Evolutionary conservation across 192 early-diverging fungal genomes (phyloP).

Genomic region (Linnemannia elongata): DNA sequence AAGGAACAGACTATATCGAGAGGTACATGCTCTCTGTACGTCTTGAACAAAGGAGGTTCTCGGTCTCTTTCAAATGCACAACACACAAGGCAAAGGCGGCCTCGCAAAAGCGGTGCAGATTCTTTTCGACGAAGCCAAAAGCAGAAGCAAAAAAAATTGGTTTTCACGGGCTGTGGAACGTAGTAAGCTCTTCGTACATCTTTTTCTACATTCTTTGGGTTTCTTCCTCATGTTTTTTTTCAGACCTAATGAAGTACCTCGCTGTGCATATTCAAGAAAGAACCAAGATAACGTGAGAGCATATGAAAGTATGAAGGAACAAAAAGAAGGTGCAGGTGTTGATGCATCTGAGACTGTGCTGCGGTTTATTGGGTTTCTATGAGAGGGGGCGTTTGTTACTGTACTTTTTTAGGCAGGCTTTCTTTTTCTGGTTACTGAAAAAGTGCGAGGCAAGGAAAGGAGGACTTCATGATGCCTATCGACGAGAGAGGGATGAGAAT

Average conservation of each 20-base stretch:
- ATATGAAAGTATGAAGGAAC: neutral
- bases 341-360: no score
- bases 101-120: neutral
- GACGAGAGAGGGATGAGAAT: no score
- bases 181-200: neutral
- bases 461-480: no score
- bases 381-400: no score
- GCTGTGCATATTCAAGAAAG: neutral
- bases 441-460: no score
- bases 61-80: neutral
- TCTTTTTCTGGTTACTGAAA: no score
- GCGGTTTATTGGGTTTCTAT: no score
- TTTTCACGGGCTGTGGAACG: slow-evolving; percentile 1
- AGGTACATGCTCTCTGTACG: slow-evolving; percentile 7
- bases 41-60: neutral
- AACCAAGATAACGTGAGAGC: neutral
- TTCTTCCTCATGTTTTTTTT: neutral
- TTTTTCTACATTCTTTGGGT: neutral
- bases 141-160: neutral
- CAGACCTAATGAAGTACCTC: neutral
- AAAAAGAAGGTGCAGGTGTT: neutral
- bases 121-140: neutral
- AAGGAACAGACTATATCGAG: neutral
- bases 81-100: neutral
- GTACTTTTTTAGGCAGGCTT: no score